Evolutionary conservation across 495 filamentous ascomycete genomes (phyloP), one percentile per base, ranked within the genome.

Genomic region (Penicillium riverlandense): DNA sequence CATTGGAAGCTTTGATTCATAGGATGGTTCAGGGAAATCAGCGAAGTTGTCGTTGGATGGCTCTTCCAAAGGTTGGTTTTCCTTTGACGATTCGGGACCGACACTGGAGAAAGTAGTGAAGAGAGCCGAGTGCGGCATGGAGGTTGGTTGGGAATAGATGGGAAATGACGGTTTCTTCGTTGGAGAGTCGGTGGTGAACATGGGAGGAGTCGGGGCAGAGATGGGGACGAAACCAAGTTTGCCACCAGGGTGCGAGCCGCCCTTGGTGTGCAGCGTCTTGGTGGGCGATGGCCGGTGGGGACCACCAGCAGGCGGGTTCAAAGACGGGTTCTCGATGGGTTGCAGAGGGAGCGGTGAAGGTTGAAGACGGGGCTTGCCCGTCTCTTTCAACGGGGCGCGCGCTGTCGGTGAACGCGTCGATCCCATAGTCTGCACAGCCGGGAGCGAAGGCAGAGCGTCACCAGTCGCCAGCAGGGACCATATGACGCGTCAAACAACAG

Each of bases 131-230:
- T 85, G 78, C 15, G 79, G 76, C 52, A 78, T 67, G 49, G 69
- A 60, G n/a, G 57, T 55, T 69, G 59, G 22, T 22, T 22, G 56
- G 10, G 50, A 37, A 45, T 60, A 59, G 16, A 57, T 51, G n/a
- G 54, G 51, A 63, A 81, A 76, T 33, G 78, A 53, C 7, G 83
- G 74, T 54, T 85, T 88, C 73, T 96, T 96, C 54, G 81, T 69
- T 27, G 85, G 87, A 11, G 89, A 92, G 66, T 92, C 90, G n/a
- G 88, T 95, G 38, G 74, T 72, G 53, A 85, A 84, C 45, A 65
- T 70, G 33, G 78, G 70, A 43, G 74, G 66, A 45, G 65, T 58
- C 13, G 90, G 88, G 4, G 86, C 86, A 40, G 82, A 81, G 62
- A 94, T 88, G 37, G 81, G 76, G 43, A 90, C 60, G 49, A 70